Base-by-base conservation (phyloP, 2,329 filamentous ascomycete species). In the Talaromyces atroroseus region DNA sequence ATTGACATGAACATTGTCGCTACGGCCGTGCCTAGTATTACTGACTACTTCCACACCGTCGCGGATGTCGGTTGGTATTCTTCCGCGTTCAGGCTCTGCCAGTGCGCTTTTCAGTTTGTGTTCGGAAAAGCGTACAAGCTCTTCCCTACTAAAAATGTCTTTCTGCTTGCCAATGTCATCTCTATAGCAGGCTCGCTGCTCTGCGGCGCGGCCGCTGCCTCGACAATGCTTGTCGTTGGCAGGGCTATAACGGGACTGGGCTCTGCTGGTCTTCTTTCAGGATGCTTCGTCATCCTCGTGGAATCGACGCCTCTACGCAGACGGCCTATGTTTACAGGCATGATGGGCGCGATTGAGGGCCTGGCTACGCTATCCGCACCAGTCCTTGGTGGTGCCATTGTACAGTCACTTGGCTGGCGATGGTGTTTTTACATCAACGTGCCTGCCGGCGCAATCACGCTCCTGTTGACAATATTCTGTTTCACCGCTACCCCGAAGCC, bases 351-450 rank as follows among this genome's bases (percentile, higher is more conserved):
- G 36, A 73, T 81, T 12, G 82, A 79, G 78, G 79, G 77, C 0
- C 52, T 81, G 11, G 79, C 76, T 16, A 75, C 74, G 2, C 73
- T 72, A 1, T 64, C 75, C 14, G 78, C 78, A 1, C 79, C 79
- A 1, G 63, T 81, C 2, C 59, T 80, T 0, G 78, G 42, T 12
- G 53, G 58, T n/a, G 38, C 36, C 7, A 36, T 58, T 14, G 23
- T 54, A 14, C 40, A 61, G 16, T 45, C 45, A 32, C 12, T 57
- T 45, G 72, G 69, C 16, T 83, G 81, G 80, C 63, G 80, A 38
- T 82, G 78, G 80, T 81, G 71, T 57, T 78, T 78, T 61, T 78
- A 80, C 62, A 79, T 84, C 64, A 84, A 85, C 60, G 20, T 14
- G 2, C 54, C 54, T 20, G 21, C 48, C 10, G 49, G 54, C 8